Base-by-base conservation (phyloP, 106 monocot species). In the Acorus calamus region DNA sequence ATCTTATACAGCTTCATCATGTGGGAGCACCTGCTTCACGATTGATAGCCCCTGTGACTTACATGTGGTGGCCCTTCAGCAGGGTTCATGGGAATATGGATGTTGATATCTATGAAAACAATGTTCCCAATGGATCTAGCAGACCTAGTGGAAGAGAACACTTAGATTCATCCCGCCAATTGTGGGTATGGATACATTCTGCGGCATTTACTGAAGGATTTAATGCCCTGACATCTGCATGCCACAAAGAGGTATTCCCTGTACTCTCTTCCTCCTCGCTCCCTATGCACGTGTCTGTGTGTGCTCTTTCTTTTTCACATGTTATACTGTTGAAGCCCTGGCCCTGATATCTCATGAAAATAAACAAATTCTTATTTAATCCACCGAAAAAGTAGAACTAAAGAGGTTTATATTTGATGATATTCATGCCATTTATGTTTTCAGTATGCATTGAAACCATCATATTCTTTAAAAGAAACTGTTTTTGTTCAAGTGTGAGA, bases 151-250 rank as follows among this genome's bases (percentile, higher is more conserved):
- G 48, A 57, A 60, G 54, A 55, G 70, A 57, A 46, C 13, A 52
- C n/a, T 71, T 45, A 11, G 59, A 58, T 46, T 70, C 69, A 53
- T 45, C 2, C 46, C 63, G 79, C 5, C 77, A 85, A 42, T 73
- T 92, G 63, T 92, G 91, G 96, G 74, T 98, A 65, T 92, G 96
- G 96, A 77, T 92, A 52, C 87, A 92, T 77, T 71, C 91, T 41
- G 83, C 88, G 56, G 74, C 88, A 63, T 83, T 83, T 72, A 54
- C 78, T 62, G 88, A 98, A 81, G 96, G 83, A 60, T 65, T 76
- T 61, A 53, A 59, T 66, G 77, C 76, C 14, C 61, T 98, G 46
- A 72, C 48, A 66, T 44, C 4, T 74, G 91, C 85, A 47, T 88
- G 85, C 53, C 73, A 76, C 56, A 76, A 76, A 56, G 78, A 79